Evolutionary conservation across 2,329 filamentous ascomycete genomes (phyloP).

Genomic region (Pseudogymnoascus sp.): DNA sequence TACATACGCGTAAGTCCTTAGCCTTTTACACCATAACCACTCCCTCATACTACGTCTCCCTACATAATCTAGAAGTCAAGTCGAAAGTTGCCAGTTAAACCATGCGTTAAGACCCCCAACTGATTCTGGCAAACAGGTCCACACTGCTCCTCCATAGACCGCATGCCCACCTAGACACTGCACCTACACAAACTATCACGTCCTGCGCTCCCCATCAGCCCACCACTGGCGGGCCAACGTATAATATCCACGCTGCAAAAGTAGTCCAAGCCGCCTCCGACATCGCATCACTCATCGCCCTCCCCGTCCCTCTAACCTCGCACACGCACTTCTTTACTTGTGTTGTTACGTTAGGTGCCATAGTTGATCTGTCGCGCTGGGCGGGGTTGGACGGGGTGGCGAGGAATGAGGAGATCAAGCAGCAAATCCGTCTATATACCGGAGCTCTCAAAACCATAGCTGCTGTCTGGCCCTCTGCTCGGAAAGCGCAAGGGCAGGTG

Average conservation of each 20-base stretch:
- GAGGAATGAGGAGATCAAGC: slow-evolving; percentile 57
- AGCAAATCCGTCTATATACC: slow-evolving; percentile 69
- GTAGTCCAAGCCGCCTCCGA: slow-evolving; percentile 73
- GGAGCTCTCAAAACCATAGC: slow-evolving; percentile 27
- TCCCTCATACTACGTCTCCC: background rate
- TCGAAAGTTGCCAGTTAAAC: background rate
- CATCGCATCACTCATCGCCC: slow-evolving; percentile 67
- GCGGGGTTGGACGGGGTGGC: slow-evolving; percentile 32
- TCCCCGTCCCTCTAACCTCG: slow-evolving; percentile 63
- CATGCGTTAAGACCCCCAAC: background rate
- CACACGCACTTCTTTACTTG: slow-evolving; percentile 84
- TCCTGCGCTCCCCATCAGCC: slow-evolving; percentile 53
- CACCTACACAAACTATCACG: slow-evolving; percentile 49
- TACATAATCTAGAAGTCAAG: background rate
- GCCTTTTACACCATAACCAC: background rate
- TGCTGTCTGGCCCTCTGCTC: slow-evolving; percentile 26
- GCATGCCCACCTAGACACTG: slow-evolving; percentile 65
- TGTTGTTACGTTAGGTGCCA: slow-evolving; percentile 69
- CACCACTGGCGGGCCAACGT: slow-evolving; percentile 21
- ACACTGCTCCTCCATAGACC: slow-evolving; percentile 71
- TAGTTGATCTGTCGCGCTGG: slow-evolving; percentile 78
- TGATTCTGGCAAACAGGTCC: background rate
- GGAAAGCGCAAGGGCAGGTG: slow-evolving; percentile 69
- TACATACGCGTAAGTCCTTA: slow-evolving; percentile 36
- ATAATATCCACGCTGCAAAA: slow-evolving; percentile 61